Evolutionary conservation across 2,329 filamentous ascomycete species (phyloP).

Genomic region (Emericellopsis atlantica): DNA sequence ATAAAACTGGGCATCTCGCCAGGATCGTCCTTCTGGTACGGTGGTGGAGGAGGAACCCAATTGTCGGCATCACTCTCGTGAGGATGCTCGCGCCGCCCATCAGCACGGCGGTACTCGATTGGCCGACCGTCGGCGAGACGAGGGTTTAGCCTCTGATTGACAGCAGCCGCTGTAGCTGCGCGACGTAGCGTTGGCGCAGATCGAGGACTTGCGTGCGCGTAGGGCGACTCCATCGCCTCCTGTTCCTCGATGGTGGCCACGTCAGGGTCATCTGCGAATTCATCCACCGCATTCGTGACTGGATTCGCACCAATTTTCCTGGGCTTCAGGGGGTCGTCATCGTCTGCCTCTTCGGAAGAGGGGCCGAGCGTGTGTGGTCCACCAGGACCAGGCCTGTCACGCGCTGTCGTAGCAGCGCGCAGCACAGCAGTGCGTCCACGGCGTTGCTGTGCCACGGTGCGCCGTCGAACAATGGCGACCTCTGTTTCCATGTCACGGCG

Average conservation of each 20-base stretch:
- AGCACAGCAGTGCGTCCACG: conserved; percentile 33
- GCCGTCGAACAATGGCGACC: conserved; percentile 64
- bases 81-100: conserved; percentile 59
- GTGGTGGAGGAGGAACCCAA: conserved; percentile 77
- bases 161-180: conserved; percentile 64
- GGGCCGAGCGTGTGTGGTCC: conserved; percentile 16
- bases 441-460: conserved; percentile 55
- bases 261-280: conserved; percentile 25
- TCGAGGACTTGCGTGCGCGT: conserved; percentile 59
- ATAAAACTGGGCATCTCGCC: conserved; percentile 43
- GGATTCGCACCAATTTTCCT: conserved; percentile 27
- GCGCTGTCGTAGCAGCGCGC: conserved; percentile 30
- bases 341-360: conserved; percentile 16
- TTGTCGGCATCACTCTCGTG: conserved; percentile 83
- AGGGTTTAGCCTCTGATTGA: conserved; percentile 55
- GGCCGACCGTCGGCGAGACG: conserved; percentile 37
- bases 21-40: conserved; percentile 57
- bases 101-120: conserved; percentile 54
- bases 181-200: conserved; percentile 59
- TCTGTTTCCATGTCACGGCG: conserved; percentile 63
- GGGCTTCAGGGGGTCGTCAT: conserved; percentile 40
- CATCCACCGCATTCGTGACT: conserved; percentile 6
- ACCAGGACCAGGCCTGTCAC: conserved; percentile 4
- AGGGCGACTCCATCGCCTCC: conserved; percentile 56
- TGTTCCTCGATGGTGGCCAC: conserved; percentile 39